Evolutionary conservation across 352 stramenopile genomes (phyloP).

Genomic region (Aphanomyces euteiches): DNA sequence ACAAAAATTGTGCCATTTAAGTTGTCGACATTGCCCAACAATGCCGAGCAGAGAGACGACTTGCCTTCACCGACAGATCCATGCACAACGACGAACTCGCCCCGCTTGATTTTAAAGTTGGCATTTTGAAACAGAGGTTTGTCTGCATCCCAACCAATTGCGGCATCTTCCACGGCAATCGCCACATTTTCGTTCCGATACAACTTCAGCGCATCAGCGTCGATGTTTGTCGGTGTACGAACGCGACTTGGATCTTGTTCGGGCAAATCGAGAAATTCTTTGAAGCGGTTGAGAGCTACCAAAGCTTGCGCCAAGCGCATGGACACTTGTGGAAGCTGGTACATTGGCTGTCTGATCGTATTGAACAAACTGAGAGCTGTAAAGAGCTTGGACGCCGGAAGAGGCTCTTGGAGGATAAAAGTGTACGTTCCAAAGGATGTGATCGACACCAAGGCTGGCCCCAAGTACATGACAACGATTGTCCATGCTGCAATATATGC

Average conservation of each 20-base stretch:
- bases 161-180: conserved; percentile 54
- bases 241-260: conserved; percentile 13
- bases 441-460: conserved; percentile 43
- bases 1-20: neutral
- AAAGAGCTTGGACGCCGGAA: conserved; percentile 59
- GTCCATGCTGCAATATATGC: neutral
- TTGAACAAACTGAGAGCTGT: conserved; percentile 59
- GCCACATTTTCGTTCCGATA: conserved; percentile 25
- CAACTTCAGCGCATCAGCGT: neutral
- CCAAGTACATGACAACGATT: conserved; percentile 42
- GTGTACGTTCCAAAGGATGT: conserved; percentile 48
- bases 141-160: conserved; percentile 44
- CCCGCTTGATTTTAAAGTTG: conserved; percentile 8
- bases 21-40: conserved; percentile 11
- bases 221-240: neutral
- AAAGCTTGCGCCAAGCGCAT: conserved; percentile 42
- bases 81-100: neutral
- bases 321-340: conserved; percentile 39
- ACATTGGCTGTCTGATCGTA: conserved; percentile 41
- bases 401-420: conserved; percentile 36
- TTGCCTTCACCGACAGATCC: conserved; percentile 18
- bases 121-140: conserved; percentile 31
- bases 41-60: conserved; percentile 12
- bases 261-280: conserved; percentile 35
- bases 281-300: conserved; percentile 40